Percentiles rank a stretch among this genome's conserved stretches.
These are phyloP conservation scores for Acacia melanoxylon DNA, from an alignment of 306 rosid genomes.

Conservation along the genomic window DNA sequence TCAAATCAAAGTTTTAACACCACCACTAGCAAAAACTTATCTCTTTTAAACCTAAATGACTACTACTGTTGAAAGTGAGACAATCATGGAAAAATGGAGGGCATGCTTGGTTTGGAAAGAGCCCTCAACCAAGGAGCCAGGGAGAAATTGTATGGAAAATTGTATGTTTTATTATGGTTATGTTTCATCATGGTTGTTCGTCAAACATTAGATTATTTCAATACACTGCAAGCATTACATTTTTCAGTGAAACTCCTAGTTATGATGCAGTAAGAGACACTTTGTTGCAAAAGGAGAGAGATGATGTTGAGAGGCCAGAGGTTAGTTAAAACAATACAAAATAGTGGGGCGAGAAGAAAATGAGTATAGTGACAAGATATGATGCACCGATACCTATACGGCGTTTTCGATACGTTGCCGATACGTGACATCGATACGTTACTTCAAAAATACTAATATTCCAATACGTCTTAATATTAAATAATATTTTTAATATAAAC, in stretches of 20 bases:
- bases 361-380: not conserved
- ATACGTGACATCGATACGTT: too few relatives aligned
- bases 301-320: not conserved
- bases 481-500: too few relatives aligned
- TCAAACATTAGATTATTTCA: not conserved
- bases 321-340: not conserved
- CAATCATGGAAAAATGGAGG: not conserved
- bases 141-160: not conserved
- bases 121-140: not conserved
- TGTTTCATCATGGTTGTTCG: not conserved
- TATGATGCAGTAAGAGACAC: not conserved
- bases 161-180: not conserved
- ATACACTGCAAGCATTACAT: not conserved
- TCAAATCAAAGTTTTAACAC: not conserved
- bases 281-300: not conserved
- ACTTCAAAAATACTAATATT: too few relatives aligned
- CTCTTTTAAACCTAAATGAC: not conserved
- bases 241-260: not conserved
- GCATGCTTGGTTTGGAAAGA: not conserved
- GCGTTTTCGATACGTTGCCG: too few relatives aligned
- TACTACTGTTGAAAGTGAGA: not conserved
- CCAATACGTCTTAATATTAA: too few relatives aligned
- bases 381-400: too few relatives aligned
- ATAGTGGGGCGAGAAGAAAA: not conserved
- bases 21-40: not conserved